Conservation (phyloP, 2,329 filamentous ascomycete genomes). For the Neofusicoccum cordaticola region DNA sequence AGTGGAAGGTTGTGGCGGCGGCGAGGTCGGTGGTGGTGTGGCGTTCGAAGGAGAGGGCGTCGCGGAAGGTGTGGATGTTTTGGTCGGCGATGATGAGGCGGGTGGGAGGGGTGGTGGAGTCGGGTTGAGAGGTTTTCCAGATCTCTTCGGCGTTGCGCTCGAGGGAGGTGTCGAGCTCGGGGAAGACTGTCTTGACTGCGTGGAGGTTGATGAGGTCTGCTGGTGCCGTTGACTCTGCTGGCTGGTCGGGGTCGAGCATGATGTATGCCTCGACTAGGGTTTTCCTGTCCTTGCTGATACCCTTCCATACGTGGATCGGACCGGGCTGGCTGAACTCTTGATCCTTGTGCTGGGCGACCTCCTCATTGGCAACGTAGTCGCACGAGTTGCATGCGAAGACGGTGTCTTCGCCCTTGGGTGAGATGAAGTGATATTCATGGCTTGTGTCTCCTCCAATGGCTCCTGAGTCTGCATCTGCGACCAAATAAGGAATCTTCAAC, state of each 20-base stretch:
- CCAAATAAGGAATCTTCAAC: slow-evolving; percentile 76
- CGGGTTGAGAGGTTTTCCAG: neutral
- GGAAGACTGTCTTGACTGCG: slow-evolving; percentile 63
- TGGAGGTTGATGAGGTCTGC: slow-evolving; percentile 50
- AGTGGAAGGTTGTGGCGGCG: slow-evolving; percentile 23
- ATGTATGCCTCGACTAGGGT: slow-evolving; percentile 61
- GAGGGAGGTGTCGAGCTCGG: slow-evolving; percentile 70
- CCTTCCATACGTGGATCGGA: slow-evolving; percentile 51
- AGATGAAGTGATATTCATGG: slow-evolving; percentile 90
- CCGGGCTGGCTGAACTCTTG: slow-evolving; percentile 6
- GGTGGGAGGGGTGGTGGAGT: neutral
- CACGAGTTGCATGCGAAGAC: slow-evolving; percentile 74
- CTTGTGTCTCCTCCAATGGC: slow-evolving; percentile 91
- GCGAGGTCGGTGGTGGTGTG: slow-evolving; percentile 7
- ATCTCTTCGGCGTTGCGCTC: slow-evolving; percentile 44
- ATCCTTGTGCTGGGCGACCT: slow-evolving; percentile 60
- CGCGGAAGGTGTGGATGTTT: slow-evolving; percentile 17
- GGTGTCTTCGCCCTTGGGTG: slow-evolving; percentile 77
- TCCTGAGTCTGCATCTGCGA: slow-evolving; percentile 90
- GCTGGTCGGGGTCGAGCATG: slow-evolving; percentile 34
- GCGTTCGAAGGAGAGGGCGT: slow-evolving; percentile 23
- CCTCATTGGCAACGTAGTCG: slow-evolving; percentile 78
- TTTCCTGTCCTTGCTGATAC: slow-evolving; percentile 64
- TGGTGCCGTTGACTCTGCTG: slow-evolving; percentile 20
- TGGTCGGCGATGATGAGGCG: slow-evolving; percentile 6